These are phyloP conservation scores for Paramecium primaurelia DNA, from an alignment of 73 alveolate genomes.

Conservation along the genomic window DNA sequence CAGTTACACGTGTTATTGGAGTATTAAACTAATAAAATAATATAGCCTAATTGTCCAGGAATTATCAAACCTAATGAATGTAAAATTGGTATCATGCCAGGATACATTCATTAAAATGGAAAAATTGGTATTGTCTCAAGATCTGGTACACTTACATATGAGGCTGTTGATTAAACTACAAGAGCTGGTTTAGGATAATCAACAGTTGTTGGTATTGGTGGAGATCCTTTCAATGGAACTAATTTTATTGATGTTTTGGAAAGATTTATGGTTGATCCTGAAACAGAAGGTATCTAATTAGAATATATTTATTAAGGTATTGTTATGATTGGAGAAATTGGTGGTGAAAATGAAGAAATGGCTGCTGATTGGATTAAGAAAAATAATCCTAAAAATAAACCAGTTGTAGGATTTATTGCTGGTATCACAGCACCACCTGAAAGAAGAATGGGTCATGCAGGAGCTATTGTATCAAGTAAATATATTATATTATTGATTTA, in stretches of 20 bases:
- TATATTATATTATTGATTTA: background rate
- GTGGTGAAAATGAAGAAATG: slow-evolving; percentile 96
- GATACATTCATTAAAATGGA: slow-evolving; percentile 88
- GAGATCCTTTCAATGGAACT: slow-evolving; percentile 98
- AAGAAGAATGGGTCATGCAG: slow-evolving; percentile 98
- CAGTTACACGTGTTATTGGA: slow-evolving; percentile 91
- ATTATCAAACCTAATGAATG: slow-evolving; percentile 97
- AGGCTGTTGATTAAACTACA: slow-evolving; percentile 96
- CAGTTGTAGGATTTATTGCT: slow-evolving; percentile 94
- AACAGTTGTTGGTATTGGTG: slow-evolving; percentile 91
- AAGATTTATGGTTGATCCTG: slow-evolving; percentile 89
- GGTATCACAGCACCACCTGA: slow-evolving; percentile 94
- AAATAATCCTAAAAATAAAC: slow-evolving; percentile 84
- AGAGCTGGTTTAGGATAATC: slow-evolving; percentile 92
- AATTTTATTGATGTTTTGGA: slow-evolving; percentile 94
- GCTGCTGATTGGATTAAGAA: slow-evolving; percentile 88
- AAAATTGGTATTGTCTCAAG: slow-evolving; percentile 85
- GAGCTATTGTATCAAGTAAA: slow-evolving; percentile 1
- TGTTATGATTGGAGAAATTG: slow-evolving; percentile 97
- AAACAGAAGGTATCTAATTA: slow-evolving; percentile 76
- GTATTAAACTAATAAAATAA: background rate
- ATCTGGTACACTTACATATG: slow-evolving; percentile 97
- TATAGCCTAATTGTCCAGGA: slow-evolving; percentile 94
- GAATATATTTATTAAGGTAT: slow-evolving; percentile 64
- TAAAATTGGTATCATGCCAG: slow-evolving; percentile 99